A percentile compares a stretch with the other conserved stretches of the same genome.
Conservation (phyloP, 2,329 filamentous ascomycete species). For the Diaporthe vaccinii region DNA sequence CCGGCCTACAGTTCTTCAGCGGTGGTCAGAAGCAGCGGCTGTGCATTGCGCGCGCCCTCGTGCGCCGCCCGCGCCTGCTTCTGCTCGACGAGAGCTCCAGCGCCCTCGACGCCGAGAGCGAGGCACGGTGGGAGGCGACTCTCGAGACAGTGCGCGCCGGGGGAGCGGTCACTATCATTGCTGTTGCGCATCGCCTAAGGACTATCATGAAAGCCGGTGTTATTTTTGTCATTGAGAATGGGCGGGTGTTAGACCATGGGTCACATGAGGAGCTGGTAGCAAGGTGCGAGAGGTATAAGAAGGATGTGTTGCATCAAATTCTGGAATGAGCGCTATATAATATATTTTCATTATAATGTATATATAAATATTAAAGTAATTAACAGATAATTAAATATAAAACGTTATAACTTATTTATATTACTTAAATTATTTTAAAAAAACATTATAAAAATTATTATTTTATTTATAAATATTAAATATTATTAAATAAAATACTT, state of each 20-base stretch:
- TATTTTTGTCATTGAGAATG: conserved; percentile 74
- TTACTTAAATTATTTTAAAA: too few relatives aligned
- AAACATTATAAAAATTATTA: too few relatives aligned
- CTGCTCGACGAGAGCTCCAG: conserved; percentile 88
- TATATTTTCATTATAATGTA: too few relatives aligned
- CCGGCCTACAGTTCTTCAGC: conserved; percentile 72
- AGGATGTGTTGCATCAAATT: conserved; percentile 20
- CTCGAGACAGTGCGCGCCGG: conserved; percentile 69
- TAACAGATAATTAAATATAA: too few relatives aligned
- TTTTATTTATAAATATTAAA: too few relatives aligned
- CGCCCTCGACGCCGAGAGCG: conserved; percentile 79
- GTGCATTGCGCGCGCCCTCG: conserved; percentile 81
- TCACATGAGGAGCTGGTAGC: conserved; percentile 58
- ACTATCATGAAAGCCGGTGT: conserved; percentile 53
- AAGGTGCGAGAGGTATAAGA: conserved; percentile 30
- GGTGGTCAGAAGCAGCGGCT: conserved; percentile 86
- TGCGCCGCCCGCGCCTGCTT: conserved; percentile 78
- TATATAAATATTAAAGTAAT: too few relatives aligned
- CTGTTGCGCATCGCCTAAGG: conserved; percentile 54
- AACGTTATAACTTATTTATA: too few relatives aligned
- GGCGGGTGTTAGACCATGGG: conserved; percentile 58
- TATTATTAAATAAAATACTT: too few relatives aligned
- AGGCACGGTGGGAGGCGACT: conserved; percentile 75
- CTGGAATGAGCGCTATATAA: not conserved
- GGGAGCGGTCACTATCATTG: conserved; percentile 67